phyloP scores from a whole-genome alignment of 768 basidiomycete genomes.

The Obba rivulosa region DNA sequence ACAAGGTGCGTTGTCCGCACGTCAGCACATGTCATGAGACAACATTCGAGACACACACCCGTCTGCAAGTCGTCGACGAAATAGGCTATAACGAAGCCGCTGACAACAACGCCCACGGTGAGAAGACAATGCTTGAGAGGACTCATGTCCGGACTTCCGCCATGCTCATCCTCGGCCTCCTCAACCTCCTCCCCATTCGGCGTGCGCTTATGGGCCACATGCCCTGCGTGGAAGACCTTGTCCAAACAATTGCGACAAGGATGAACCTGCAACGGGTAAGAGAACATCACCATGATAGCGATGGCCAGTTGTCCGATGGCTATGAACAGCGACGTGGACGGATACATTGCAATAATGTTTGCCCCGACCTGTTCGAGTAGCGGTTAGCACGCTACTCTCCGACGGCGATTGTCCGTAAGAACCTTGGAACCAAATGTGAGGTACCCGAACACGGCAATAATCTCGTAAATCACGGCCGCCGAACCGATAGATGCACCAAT shows the following conservation, averaged over 20 bases:
- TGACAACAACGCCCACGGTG: conserved; percentile 58
- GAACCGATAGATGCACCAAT: conserved; percentile 84
- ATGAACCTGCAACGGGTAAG: conserved; percentile 91
- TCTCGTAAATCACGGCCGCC: conserved; percentile 79
- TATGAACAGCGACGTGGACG: conserved; percentile 84
- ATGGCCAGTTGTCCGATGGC: conserved; percentile 93
- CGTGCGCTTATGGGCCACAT: conserved; percentile 21
- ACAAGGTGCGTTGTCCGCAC: conserved; percentile 2
- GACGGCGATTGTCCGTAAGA: background rate
- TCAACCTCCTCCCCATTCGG: conserved; percentile 37
- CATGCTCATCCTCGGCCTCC: conserved; percentile 47
- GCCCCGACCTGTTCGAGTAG: conserved; percentile 58
- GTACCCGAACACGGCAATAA: conserved; percentile 87
- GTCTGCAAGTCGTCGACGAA: conserved; percentile 73
- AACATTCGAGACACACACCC: conserved; percentile 40
- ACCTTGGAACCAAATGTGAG: conserved; percentile 89
- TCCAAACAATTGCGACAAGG: conserved; percentile 91
- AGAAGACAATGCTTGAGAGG: conserved; percentile 61
- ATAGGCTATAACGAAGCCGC: conserved; percentile 71
- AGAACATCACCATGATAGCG: conserved; percentile 83
- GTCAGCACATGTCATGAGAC: conserved; percentile 7
- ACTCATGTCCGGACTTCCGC: conserved; percentile 58
- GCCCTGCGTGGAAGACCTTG: conserved; percentile 67
- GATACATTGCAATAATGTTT: conserved; percentile 95
- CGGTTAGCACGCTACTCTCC: background rate